Evolutionary conservation across 164 flowering plant species (phyloP).

Genomic region (Chimonanthus praecox): DNA sequence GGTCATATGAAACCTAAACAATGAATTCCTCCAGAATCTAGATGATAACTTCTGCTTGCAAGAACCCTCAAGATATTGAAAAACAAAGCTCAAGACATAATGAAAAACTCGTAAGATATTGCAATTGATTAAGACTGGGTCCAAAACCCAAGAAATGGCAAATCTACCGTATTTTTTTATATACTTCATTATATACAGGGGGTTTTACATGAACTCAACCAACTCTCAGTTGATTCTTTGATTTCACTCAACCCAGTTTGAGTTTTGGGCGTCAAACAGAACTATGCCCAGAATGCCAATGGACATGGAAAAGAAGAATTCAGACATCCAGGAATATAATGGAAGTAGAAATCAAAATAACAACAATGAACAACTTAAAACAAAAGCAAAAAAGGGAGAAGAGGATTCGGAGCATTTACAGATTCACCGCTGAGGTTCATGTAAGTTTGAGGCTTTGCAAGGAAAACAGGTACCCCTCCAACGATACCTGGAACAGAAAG

Average conservation of each 20-base stretch:
- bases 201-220: too few relatives aligned
- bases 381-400: background rate
- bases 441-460: slow-evolving; percentile 96
- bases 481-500: slow-evolving; percentile 47
- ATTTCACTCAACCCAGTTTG: too few relatives aligned
- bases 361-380: background rate
- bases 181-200: too few relatives aligned
- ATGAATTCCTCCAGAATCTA: background rate
- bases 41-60: too few relatives aligned
- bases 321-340: background rate
- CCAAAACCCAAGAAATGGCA: too few relatives aligned
- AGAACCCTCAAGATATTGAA: too few relatives aligned
- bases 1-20: background rate
- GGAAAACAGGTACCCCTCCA: slow-evolving; percentile 62
- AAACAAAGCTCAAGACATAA: too few relatives aligned
- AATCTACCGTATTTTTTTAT: too few relatives aligned
- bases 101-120: too few relatives aligned
- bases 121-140: too few relatives aligned
- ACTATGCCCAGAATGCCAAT: background rate
- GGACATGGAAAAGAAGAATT: background rate
- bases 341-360: background rate
- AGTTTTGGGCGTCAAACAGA: too few relatives aligned
- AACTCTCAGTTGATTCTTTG: too few relatives aligned
- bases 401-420: slow-evolving; percentile 29
- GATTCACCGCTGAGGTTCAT: slow-evolving; percentile 98